Evolutionary conservation across 805 yeast species (phyloP).

Genomic region (Isabelozyma gotoi): DNA sequence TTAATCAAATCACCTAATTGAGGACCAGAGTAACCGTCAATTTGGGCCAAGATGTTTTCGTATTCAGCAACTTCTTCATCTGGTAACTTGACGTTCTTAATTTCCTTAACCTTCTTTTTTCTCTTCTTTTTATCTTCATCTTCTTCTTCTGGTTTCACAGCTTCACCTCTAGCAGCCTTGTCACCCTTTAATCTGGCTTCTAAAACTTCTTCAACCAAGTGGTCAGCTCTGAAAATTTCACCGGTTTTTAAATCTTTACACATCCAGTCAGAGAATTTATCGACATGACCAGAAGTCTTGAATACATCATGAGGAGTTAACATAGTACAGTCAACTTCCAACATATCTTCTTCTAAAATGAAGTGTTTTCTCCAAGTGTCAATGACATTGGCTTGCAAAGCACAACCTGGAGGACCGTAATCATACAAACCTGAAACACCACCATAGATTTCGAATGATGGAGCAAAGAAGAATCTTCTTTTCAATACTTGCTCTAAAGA

Average conservation of each 20-base stretch:
- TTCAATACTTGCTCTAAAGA: constrained; percentile 85
- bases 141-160: constrained; percentile 52
- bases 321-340: constrained; percentile 98
- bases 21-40: constrained; percentile 93
- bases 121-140: constrained; percentile 70
- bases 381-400: constrained; percentile 91
- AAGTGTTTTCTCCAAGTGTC: constrained; percentile 98
- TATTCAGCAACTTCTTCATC: constrained; percentile 79
- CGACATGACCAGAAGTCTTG: constrained; percentile 99
- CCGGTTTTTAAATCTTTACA: constrained; percentile 94
- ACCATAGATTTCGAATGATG: constrained; percentile 95
- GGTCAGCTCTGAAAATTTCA: constrained; percentile 98
- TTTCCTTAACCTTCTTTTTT: constrained; percentile 91
- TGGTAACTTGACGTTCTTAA: constrained; percentile 81
- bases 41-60: constrained; percentile 84
- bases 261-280: constrained; percentile 99
- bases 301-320: constrained; percentile 96
- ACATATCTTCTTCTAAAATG: constrained; percentile 96
- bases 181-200: constrained; percentile 97
- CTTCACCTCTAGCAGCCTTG: constrained; percentile 89
- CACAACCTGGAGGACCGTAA: constrained; percentile 99
- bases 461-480: constrained; percentile 96
- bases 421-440: constrained; percentile 98
- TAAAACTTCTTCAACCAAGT: constrained; percentile 94
- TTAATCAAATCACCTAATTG: constrained; percentile 86